Evolutionary conservation across 352 stramenopile species (phyloP), one percentile per base, ranked within the genome.

Genomic region (Elongisporangium prolatum): DNA sequence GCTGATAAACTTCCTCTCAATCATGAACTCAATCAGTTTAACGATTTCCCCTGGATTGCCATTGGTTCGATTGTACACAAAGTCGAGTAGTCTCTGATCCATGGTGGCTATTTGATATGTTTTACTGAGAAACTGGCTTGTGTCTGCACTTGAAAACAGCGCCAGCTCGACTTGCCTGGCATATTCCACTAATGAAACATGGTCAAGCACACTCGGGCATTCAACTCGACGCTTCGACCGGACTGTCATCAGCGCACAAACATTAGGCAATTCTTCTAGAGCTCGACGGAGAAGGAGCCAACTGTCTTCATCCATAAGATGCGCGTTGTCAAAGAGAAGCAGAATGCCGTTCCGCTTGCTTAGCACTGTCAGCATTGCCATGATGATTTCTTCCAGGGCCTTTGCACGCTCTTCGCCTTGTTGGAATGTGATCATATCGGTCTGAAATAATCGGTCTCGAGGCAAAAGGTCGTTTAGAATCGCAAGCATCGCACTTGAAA

Each of bases 31-130:
- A 56, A 92, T 72, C 3, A 92, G 67, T 28, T 86, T 88, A 55
- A 90, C 74, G 3, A 89, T 64, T 21, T 82, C 79, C 8, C 72
- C 69, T 0, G 82, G 82, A 52, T 92, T 92, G 14, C 82, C 80
- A 24, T 88, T 70, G 0, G 82, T 88, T 1, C 80, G 74, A 1
- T 73, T 61, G 38, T 86, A 89, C 14, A 87, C 82, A 61, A 89
- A 92, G 51, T 85, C 69, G 0, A 92, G 74, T 21, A 92, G 54
- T 62, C 89, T 69, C 4, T 80, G 84, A 55, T 92, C 77, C 80
- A 92, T 89, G 48, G 89, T 90, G 0, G 80, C 76, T 44, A 92
- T 92, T 56, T 87, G 77, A 55, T 86, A 92, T 10, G 80, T 63
- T 61, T 89, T 77, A 28, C 80, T 87, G 11, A 92, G 60, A 25